These are phyloP conservation scores for Corynascus novoguineensis DNA, from an alignment of 495 filamentous ascomycete genomes.

Conservation along the genomic window DNA sequence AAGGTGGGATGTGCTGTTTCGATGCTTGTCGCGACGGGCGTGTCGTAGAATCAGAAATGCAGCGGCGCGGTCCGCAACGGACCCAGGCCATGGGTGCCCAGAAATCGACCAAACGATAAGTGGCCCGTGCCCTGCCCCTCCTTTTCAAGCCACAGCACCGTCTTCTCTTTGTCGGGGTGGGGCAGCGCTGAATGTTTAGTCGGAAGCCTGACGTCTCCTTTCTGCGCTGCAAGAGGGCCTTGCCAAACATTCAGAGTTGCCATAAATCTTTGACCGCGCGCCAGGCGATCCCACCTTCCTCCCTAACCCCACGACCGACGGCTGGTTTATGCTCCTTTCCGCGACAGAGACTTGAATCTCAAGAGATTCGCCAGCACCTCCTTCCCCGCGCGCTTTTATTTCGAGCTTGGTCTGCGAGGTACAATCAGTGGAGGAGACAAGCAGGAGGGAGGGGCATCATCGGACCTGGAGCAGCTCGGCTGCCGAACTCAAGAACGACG, in stretches of 20 bases:
- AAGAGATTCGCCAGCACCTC: background rate
- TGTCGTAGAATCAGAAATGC: conserved; percentile 18
- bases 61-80: conserved; percentile 8
- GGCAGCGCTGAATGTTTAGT: conserved; percentile 4
- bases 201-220: conserved; percentile 26
- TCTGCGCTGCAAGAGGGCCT: conserved; percentile 9
- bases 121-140: conserved; percentile 18
- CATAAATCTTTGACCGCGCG: conserved; percentile 8
- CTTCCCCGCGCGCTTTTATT: conserved; percentile 8
- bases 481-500: no score
- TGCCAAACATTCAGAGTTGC: conserved; percentile 7
- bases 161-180: conserved; percentile 10
- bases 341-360: background rate
- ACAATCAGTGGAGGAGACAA: conserved; percentile 7
- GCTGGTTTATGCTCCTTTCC: background rate
- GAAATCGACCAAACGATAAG: no score
- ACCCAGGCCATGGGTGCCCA: background rate
- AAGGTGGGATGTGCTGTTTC: conserved; percentile 1
- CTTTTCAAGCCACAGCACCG: conserved; percentile 7
- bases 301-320: background rate
- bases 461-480: conserved; percentile 4
- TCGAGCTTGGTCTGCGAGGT: conserved; percentile 10
- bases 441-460: conserved; percentile 19
- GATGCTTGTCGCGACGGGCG: conserved; percentile 10
- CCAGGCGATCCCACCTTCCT: conserved; percentile 14